Percentiles rank a stretch among this genome's conserved stretches.
phyloP scores from a whole-genome alignment of 2,329 filamentous ascomycete genomes.

The Cladosporium sp. region DNA sequence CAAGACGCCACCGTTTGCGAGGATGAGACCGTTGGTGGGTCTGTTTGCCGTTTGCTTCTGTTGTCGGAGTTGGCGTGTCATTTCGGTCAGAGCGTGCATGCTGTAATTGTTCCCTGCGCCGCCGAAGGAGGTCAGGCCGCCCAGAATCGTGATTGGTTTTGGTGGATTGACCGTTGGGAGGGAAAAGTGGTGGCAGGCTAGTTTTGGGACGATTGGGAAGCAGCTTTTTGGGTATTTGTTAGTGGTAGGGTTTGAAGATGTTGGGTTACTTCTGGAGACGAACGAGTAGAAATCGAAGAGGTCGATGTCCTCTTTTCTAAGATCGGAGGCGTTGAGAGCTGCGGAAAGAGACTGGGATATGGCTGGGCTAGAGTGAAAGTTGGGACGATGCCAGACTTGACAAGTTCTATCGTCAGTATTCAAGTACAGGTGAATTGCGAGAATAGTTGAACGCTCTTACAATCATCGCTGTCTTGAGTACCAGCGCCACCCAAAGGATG shows the following conservation, averaged over 20 bases:
- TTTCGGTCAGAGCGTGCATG: conserved; percentile 59
- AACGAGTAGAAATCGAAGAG: conserved; percentile 62
- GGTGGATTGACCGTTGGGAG: conserved; percentile 43
- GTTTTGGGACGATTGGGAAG: conserved; percentile 66
- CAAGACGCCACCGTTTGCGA: conserved; percentile 63
- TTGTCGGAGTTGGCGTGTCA: conserved; percentile 53
- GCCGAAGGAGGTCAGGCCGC: conserved; percentile 64
- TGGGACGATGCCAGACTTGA: conserved; percentile 58
- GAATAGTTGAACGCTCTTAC: conserved; percentile 33
- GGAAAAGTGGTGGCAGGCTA: conserved; percentile 58
- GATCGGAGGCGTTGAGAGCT: conserved; percentile 45
- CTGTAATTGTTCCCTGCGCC: conserved; percentile 70
- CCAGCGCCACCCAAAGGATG: conserved; percentile 63
- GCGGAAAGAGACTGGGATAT: conserved; percentile 56
- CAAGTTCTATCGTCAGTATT: neutral
- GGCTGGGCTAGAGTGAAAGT: conserved; percentile 55
- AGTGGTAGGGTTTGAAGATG: neutral
- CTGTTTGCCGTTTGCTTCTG: conserved; percentile 26
- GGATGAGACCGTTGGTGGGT: conserved; percentile 51
- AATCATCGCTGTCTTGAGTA: conserved; percentile 54
- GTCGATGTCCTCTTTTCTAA: conserved; percentile 52
- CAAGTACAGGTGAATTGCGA: no score
- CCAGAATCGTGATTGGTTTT: conserved; percentile 58
- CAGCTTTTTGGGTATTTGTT: conserved; percentile 43
- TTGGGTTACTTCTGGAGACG: conserved; percentile 9